Evolutionary conservation across 129 eudicot genomes (phyloP), one percentile per base, ranked within the genome.

Genomic region (Arctium lappa): DNA sequence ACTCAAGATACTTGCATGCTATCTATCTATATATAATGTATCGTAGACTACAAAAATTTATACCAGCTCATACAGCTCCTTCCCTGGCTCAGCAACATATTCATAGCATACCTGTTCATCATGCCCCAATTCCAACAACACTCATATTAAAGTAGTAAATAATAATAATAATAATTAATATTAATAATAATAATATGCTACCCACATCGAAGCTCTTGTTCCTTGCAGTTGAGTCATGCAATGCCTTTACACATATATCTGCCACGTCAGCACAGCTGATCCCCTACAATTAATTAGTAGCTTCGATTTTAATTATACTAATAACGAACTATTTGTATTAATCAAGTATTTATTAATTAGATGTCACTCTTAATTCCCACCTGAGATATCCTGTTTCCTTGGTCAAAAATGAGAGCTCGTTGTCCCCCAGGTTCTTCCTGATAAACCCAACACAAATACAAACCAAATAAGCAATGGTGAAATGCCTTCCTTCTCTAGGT

Each of bases 351-450:
- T 69, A 75, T 34, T 40, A 56, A 29, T 34, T 82, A n/a, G 50
- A 50, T n/a, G 46, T 34, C 8, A 70, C 30, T 71, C 68, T 60
- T 75, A 8, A 48, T 8, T 8, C 87, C 74, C 29, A 94, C 98
- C 97, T 95, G 98, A 80, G 99, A 88, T 84, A 95, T 93, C 73
- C 97, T 87, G 89, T 95, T 95, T 90, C 99, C 99, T 87, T 95
- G 99, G 83, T 95, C 99, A 86, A 95, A 95, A 44, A 95, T 87
- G 69, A 95, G 93, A 46, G 99, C 99, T 68, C 97, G 93, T 76
- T 95, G 99, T 56, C 99, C 99, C 69, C 99, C 99, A 5, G 99
- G 97, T 86, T 95, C 99, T 88, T 95, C 97, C 97, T 93, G 91
- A 70, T 75, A 83, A 78, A 76, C 32, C 39, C 76, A 81, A 83